A percentile compares a stretch with the other conserved stretches of the same genome.
These are phyloP conservation scores for Barnettozyma pratensis DNA, from an alignment of 805 yeast genomes.

Conservation along the genomic window DNA sequence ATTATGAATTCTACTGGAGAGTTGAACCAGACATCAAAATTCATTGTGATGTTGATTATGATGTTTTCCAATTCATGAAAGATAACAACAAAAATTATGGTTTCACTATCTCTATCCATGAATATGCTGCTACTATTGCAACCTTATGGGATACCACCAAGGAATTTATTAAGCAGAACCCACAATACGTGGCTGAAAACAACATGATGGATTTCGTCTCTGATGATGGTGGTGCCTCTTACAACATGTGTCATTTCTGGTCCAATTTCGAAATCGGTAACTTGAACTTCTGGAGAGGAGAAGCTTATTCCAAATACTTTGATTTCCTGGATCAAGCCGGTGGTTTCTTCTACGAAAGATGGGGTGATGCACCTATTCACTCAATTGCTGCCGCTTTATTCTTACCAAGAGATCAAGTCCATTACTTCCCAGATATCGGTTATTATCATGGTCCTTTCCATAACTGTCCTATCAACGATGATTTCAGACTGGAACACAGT, in stretches of 20 bases:
- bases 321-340: slow-evolving; percentile 61
- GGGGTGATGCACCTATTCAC: slow-evolving; percentile 94
- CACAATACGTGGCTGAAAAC: slow-evolving; percentile 36
- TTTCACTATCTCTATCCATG: slow-evolving; percentile 64
- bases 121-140: slow-evolving; percentile 58
- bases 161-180: slow-evolving; percentile 40
- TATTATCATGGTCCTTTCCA: slow-evolving; percentile 75
- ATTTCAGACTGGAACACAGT: slow-evolving; percentile 50
- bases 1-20: slow-evolving; percentile 72
- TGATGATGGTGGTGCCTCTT: slow-evolving; percentile 59
- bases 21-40: slow-evolving; percentile 66
- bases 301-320: slow-evolving; percentile 57
- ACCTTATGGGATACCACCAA: slow-evolving; percentile 57
- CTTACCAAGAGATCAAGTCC: slow-evolving; percentile 51
- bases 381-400: slow-evolving; percentile 68
- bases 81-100: slow-evolving; percentile 57
- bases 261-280: slow-evolving; percentile 74
- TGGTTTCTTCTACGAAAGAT: slow-evolving; percentile 81
- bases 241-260: slow-evolving; percentile 82
- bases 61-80: slow-evolving; percentile 59
- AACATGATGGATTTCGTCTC: slow-evolving; percentile 62
- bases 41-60: slow-evolving; percentile 60
- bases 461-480: slow-evolving; percentile 69
- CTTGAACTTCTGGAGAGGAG: slow-evolving; percentile 61
- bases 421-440: slow-evolving; percentile 73